phyloP scores from a whole-genome alignment of 192 early-diverging fungal species.

The Coemansia sp. region DNA sequence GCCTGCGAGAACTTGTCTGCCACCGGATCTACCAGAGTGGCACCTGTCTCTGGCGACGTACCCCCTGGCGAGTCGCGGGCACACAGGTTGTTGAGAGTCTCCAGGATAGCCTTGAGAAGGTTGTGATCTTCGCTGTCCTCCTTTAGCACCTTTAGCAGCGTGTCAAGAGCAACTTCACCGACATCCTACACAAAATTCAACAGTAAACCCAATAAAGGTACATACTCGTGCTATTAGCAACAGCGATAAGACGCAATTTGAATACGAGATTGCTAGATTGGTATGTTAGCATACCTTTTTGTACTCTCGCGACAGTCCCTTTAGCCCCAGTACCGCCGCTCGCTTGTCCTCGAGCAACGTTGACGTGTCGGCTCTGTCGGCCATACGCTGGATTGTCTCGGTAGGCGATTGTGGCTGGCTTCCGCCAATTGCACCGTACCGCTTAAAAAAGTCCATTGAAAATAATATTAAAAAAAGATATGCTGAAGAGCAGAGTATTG shows the following conservation, averaged over 20 bases:
- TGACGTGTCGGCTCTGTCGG: constrained; percentile 80
- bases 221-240: neutral
- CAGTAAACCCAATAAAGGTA: neutral
- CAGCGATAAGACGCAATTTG: neutral
- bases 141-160: constrained; percentile 75
- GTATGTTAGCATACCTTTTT: constrained; percentile 44
- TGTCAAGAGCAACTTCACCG: constrained; percentile 75
- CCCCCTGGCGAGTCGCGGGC: constrained; percentile 58
- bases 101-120: constrained; percentile 82
- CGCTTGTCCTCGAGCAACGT: constrained; percentile 91
- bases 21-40: constrained; percentile 8
- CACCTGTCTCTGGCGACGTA: constrained; percentile 15
- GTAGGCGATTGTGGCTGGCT: constrained; percentile 54
- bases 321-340: constrained; percentile 84
- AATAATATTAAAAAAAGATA: constrained; percentile 8
- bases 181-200: constrained; percentile 67
- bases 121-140: constrained; percentile 86
- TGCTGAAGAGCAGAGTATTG: neutral
- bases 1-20: constrained; percentile 49
- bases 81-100: constrained; percentile 74
- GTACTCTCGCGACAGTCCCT: constrained; percentile 84
- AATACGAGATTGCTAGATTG: constrained; percentile 7
- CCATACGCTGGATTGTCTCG: constrained; percentile 84
- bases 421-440: constrained; percentile 52
- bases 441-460: constrained; percentile 57